Percentiles rank a stretch among this genome's conserved stretches.
Conservation (phyloP, 495 filamentous ascomycete species). For the Aspergillus incahuasiensis region DNA sequence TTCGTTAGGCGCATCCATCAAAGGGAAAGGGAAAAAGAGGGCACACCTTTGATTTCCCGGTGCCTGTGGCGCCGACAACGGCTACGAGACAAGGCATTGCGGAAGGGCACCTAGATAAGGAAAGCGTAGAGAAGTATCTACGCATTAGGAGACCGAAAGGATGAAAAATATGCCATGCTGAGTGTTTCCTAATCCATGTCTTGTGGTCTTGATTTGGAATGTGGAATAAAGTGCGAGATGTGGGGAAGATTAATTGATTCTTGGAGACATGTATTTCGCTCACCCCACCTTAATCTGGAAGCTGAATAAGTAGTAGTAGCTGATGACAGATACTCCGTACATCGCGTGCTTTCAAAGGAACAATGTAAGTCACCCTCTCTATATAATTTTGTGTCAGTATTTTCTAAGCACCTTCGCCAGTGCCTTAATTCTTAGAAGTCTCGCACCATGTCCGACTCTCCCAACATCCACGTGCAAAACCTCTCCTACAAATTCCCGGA, state of each 20-base stretch:
- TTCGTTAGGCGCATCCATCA: not conserved
- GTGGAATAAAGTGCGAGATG: not conserved
- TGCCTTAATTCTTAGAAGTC: no score
- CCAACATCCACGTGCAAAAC: constrained; percentile 62
- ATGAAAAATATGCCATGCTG: constrained; percentile 8
- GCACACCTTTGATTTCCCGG: constrained; percentile 91
- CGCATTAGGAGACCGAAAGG: constrained; percentile 7
- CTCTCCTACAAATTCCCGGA: constrained; percentile 90
- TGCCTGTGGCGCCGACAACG: constrained; percentile 89
- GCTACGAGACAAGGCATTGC: constrained; percentile 64
- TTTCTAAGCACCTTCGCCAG: no score
- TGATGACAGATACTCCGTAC: no score
- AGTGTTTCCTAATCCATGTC: not conserved
- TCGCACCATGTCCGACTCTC: constrained; percentile 26
- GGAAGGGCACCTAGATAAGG: constrained; percentile 10
- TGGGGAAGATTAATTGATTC: not conserved
- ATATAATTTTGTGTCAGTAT: not conserved
- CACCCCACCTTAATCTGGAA: not conserved
- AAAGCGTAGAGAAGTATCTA: constrained; percentile 10
- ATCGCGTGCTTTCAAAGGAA: constrained; percentile 6
- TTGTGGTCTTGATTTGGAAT: not conserved
- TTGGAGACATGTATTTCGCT: not conserved
- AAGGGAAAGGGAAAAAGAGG: not conserved
- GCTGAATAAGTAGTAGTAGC: no score
- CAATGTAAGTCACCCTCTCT: constrained; percentile 9